Evolutionary conservation across 176 grass and related monocot genomes (phyloP).

Genomic region (Oryza glaberrima): DNA sequence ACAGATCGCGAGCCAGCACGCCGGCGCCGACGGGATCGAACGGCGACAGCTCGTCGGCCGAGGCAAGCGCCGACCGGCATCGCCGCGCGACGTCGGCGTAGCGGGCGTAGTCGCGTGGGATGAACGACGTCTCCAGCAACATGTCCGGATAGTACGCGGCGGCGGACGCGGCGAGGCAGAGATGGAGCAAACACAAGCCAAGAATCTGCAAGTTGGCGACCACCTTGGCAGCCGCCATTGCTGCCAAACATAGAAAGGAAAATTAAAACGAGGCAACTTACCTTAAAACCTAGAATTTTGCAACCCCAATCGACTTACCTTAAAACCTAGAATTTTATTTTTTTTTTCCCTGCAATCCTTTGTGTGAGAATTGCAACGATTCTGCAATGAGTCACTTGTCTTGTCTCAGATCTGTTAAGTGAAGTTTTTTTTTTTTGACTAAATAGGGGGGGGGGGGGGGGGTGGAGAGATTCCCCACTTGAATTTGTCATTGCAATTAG

Average conservation of each 20-base stretch:
- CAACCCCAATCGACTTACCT: neutral
- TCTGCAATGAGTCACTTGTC: too few species aligned
- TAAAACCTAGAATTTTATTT: neutral
- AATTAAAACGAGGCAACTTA: too few species aligned
- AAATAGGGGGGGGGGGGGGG: too few species aligned
- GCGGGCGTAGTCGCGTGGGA: constrained; percentile 34
- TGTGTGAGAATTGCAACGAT: neutral
- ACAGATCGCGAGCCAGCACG: constrained; percentile 20
- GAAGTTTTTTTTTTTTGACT: too few species aligned
- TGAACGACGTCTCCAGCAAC: neutral
- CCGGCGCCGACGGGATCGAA: constrained; percentile 5
- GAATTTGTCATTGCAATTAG: too few species aligned
- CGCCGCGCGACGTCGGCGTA: constrained; percentile 44
- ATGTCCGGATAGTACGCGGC: neutral
- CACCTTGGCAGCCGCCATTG: neutral
- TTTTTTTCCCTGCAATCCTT: neutral
- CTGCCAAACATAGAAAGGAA: neutral
- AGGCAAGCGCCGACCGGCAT: constrained; percentile 49
- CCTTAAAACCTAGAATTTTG: neutral
- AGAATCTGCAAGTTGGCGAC: neutral
- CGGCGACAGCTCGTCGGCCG: constrained; percentile 16
- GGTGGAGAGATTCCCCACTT: too few species aligned
- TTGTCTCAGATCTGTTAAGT: too few species aligned
- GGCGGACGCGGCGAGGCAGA: neutral
- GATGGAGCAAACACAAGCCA: neutral